Conservation (phyloP, 495 filamentous ascomycete species). For the Acidiella bohemica region DNA sequence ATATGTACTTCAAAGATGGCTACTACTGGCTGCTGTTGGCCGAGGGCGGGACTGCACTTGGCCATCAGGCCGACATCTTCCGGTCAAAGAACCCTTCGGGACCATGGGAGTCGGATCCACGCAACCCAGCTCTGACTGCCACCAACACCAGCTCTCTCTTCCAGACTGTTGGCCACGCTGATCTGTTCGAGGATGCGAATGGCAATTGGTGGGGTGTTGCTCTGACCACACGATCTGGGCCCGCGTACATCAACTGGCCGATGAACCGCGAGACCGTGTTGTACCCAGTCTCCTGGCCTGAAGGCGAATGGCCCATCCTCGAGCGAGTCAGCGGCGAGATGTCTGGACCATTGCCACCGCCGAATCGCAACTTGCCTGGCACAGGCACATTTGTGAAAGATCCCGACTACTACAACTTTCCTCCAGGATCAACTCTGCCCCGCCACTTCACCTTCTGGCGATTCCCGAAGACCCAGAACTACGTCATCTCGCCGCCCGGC, state of each 20-base stretch:
- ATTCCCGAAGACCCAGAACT: constrained; percentile 29
- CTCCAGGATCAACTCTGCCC: constrained; percentile 26
- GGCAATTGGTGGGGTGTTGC: constrained; percentile 43
- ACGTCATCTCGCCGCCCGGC: constrained; percentile 30
- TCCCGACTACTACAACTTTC: constrained; percentile 33
- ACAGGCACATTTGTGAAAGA: constrained; percentile 29
- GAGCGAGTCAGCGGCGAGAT: constrained; percentile 31
- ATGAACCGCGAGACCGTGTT: constrained; percentile 50
- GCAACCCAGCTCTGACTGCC: constrained; percentile 1
- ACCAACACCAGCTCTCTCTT: constrained; percentile 24
- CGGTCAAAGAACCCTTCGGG: constrained; percentile 43
- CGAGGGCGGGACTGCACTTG: constrained; percentile 48
- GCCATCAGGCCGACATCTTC: constrained; percentile 41
- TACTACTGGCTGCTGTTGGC: constrained; percentile 48
- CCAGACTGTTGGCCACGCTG: constrained; percentile 45
- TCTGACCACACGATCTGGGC: constrained; percentile 34
- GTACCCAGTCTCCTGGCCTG: constrained; percentile 38
- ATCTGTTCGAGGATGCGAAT: constrained; percentile 36
- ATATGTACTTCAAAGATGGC: constrained; percentile 43
- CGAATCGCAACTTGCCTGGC: constrained; percentile 25
- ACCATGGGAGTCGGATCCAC: constrained; percentile 35
- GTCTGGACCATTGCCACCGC: constrained; percentile 27
- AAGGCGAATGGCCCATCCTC: constrained; percentile 32
- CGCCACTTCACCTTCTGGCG: constrained; percentile 39
- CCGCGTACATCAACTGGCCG: constrained; percentile 34